phyloP scores from a whole-genome alignment of 164 flowering plant species.

The Cinnamomum micranthum region DNA sequence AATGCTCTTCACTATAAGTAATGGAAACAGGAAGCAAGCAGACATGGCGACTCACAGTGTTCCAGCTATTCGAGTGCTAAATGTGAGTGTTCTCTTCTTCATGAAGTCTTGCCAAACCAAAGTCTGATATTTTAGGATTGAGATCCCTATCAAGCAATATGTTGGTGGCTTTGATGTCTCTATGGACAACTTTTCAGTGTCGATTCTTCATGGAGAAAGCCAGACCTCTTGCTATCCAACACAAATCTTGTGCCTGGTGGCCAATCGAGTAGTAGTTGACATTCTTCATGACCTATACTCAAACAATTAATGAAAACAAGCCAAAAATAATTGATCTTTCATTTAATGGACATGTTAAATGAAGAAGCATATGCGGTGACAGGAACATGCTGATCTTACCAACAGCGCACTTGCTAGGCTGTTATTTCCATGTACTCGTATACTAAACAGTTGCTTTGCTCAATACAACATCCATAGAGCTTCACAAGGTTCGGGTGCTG shows the following conservation, averaged over 20 bases:
- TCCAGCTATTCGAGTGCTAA: slow-evolving; percentile 63
- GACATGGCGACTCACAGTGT: slow-evolving; percentile 35
- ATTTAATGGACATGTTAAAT: too few species aligned
- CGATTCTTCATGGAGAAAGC: slow-evolving; percentile 71
- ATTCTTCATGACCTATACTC: not conserved
- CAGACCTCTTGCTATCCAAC: slow-evolving; percentile 54
- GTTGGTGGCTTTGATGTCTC: slow-evolving; percentile 68
- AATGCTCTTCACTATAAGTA: too few species aligned
- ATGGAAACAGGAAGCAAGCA: not conserved
- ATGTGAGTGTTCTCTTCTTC: slow-evolving; percentile 59
- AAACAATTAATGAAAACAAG: not conserved
- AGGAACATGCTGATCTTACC: too few species aligned
- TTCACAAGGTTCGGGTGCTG: too few species aligned
- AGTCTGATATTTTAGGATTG: slow-evolving; percentile 60
- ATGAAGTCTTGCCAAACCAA: slow-evolving; percentile 68
- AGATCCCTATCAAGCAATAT: slow-evolving; percentile 52
- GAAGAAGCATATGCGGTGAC: too few species aligned
- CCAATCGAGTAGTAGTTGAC: slow-evolving; percentile 43
- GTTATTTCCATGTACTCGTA: too few species aligned
- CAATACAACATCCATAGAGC: too few species aligned
- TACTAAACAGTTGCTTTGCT: too few species aligned
- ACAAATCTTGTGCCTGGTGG: slow-evolving; percentile 52
- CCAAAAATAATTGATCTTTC: not conserved
- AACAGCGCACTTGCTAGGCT: too few species aligned
- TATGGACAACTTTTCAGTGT: slow-evolving; percentile 57